Evolutionary conservation across 208 protist genomes (phyloP).

Genomic region (Tritrichomonas foetus): DNA sequence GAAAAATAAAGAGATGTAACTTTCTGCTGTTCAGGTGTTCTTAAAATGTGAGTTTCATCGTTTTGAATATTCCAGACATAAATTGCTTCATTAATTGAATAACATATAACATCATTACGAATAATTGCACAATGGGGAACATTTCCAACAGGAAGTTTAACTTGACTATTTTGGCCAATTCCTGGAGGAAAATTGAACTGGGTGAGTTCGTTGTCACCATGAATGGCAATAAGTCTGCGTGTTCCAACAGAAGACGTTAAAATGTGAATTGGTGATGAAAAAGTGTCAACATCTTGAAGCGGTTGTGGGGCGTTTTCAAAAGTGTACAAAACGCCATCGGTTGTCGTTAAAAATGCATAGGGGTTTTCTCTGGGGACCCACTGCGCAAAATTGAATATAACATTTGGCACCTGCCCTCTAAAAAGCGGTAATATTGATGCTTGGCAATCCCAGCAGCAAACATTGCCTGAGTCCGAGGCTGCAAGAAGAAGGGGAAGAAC

Average conservation of each 20-base stretch:
- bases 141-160: background rate
- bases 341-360: background rate
- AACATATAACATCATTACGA: conserved; percentile 11
- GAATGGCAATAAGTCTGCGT: background rate
- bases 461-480: background rate
- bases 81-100: background rate
- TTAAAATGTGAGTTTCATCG: conserved; percentile 18
- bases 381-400: background rate
- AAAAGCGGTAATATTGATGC: background rate
- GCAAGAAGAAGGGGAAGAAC: background rate
- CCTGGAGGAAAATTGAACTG: conserved; percentile 17
- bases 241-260: background rate
- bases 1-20: background rate
- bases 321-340: background rate
- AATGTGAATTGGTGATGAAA: background rate
- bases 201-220: background rate
- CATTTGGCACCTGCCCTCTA: background rate
- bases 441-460: background rate
- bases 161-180: background rate
- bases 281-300: background rate
- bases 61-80: background rate
- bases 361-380: background rate
- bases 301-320: background rate
- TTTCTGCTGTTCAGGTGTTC: background rate
- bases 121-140: background rate